These are phyloP conservation scores for Cardamine occulta DNA, from an alignment of 345 rosid genomes.

Conservation along the genomic window DNA sequence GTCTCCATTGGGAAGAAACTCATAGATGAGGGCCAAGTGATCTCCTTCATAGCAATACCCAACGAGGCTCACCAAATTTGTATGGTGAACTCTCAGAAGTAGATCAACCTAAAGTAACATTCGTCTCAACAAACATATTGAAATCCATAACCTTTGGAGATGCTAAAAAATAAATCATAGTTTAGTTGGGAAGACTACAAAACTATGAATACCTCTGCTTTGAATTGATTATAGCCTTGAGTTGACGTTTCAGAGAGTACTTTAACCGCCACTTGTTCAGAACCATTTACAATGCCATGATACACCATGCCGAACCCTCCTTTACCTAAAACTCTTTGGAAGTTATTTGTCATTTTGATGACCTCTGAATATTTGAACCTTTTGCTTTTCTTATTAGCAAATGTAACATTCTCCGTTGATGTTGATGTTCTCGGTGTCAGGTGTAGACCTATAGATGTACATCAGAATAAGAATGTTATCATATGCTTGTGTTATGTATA, in stretches of 20 bases:
- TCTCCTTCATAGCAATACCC: slow-evolving; percentile 53
- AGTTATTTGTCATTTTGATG: neutral
- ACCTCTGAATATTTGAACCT: slow-evolving; percentile 42
- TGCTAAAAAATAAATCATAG: neutral
- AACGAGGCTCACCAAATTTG: slow-evolving; percentile 46
- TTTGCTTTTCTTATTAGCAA: slow-evolving; percentile 17
- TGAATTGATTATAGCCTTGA: slow-evolving; percentile 44
- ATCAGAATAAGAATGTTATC: neutral
- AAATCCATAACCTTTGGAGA: neutral
- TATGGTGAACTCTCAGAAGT: slow-evolving; percentile 50
- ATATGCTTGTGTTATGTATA: neutral
- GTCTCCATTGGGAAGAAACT: slow-evolving; percentile 50
- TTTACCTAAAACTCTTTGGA: slow-evolving; percentile 2
- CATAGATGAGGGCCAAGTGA: slow-evolving; percentile 52
- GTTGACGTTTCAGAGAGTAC: slow-evolving; percentile 45
- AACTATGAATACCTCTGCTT: slow-evolving; percentile 21
- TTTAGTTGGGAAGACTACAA: neutral
- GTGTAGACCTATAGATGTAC: neutral
- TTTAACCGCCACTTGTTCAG: slow-evolving; percentile 53
- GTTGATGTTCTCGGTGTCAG: neutral
- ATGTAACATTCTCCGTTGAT: neutral
- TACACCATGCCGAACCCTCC: slow-evolving; percentile 60
- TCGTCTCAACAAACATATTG: neutral
- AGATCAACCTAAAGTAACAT: slow-evolving; percentile 46
- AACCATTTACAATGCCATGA: slow-evolving; percentile 43